Base-by-base conservation (phyloP, 345 rosid species). In the Eucalyptus cloeziana region DNA sequence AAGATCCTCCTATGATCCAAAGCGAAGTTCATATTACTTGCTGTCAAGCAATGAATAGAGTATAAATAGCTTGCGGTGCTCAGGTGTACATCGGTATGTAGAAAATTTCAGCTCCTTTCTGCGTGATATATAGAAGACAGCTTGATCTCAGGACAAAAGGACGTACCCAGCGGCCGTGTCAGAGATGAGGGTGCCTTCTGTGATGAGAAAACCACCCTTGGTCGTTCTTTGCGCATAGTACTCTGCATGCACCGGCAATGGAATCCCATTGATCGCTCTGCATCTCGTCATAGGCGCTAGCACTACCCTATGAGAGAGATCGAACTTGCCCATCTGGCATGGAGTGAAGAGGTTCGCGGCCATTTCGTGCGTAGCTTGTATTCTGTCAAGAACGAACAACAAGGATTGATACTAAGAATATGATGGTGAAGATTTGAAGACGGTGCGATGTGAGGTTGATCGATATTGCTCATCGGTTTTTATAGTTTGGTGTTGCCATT, bases 261-360 rank as follows among this genome's bases (percentile, higher is more conserved):
- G 98, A 83, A 96, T 90, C 80, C 95, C 96, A 87, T 93, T 90
- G 91, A 96, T 86, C 52, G 99, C 98, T 89, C 99, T 94, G 93
- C 99, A 96, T 89, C 99, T 92, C 19, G 97, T 95, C 98, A 97
- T 90, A 16, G 99, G 99, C 67, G 99, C 99, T 25, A 96, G 93
- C 92, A 96, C 98, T 90, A 97, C 93, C 94, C 99, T 97, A 92
- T 96, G 98, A 88, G 97, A 94, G 85, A 96, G 97, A 87, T 90
- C 88, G 93, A 95, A 90, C 90, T 91, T 94, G 87, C 95, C 97
- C 95, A 95, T 92, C 92, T 94, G 92, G 94, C 91, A 93, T 8
- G 98, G 92, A 89, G 95, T 92, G 86, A 95, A 95, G 4, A 96
- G 92, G 43, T 88, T 92, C 31, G 88, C 86, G 91, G 90, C 91